A percentile compares a stretch with the other conserved stretches of the same genome.
Conservation (phyloP, 495 filamentous ascomycete species). For the Penicillium malachiteum region DNA sequence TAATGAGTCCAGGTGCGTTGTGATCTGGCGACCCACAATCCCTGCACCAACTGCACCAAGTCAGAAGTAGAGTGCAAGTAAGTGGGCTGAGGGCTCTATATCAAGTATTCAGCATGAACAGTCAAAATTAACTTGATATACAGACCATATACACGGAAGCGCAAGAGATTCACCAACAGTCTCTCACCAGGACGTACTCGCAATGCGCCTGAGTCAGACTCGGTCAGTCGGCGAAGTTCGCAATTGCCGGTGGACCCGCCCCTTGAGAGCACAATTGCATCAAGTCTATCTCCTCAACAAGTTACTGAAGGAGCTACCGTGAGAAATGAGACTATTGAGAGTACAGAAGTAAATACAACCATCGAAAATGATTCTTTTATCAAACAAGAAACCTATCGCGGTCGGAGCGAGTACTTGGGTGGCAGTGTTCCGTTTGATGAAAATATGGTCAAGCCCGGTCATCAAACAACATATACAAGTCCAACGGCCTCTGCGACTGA, state of each 20-base stretch:
- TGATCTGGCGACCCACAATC: constrained; percentile 28
- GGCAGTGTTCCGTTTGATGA: constrained; percentile 33
- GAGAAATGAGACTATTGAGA: background rate
- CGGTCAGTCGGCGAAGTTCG: constrained; percentile 21
- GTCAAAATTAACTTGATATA: background rate
- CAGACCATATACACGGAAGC: constrained; percentile 30
- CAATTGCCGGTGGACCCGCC: constrained; percentile 20
- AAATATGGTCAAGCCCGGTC: constrained; percentile 32
- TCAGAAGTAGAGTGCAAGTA: constrained; percentile 30
- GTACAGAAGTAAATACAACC: background rate
- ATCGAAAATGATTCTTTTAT: constrained; percentile 17
- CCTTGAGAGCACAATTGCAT: constrained; percentile 5
- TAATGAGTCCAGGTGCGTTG: constrained; percentile 24
- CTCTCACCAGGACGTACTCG: constrained; percentile 19
- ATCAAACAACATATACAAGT: constrained; percentile 27
- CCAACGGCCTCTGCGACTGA: constrained; percentile 25
- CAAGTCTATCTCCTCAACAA: background rate
- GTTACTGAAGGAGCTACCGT: constrained; percentile 5
- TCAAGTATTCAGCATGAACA: background rate
- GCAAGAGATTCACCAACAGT: constrained; percentile 32
- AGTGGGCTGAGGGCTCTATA: constrained; percentile 2
- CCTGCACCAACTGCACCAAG: constrained; percentile 31
- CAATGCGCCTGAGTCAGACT: constrained; percentile 12
- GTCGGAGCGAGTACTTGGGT: constrained; percentile 29
- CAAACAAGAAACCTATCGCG: constrained; percentile 33